A percentile compares a stretch with the other conserved stretches of the same genome.
phyloP scores from a whole-genome alignment of 2,329 filamentous ascomycete genomes.

The Zymoseptoria ardabiliae region DNA sequence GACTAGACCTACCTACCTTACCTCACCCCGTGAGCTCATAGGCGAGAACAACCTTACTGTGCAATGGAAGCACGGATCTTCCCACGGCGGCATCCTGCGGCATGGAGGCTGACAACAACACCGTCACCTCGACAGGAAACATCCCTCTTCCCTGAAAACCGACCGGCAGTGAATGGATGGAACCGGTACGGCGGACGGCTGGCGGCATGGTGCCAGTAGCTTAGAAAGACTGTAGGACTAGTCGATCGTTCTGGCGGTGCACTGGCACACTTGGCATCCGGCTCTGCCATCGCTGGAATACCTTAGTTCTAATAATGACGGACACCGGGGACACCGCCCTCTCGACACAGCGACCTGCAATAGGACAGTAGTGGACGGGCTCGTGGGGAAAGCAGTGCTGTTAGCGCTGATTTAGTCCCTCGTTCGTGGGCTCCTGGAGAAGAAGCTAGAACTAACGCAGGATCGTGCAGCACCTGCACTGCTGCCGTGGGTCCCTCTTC shows the following conservation, averaged over 20 bases:
- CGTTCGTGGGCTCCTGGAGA: neutral
- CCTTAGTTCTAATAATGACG: too few species aligned
- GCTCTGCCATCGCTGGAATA: neutral
- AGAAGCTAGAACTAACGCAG: neutral
- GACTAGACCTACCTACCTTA: neutral
- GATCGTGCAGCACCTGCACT: too few species aligned
- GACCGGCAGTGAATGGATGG: neutral
- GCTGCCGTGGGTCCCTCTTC: neutral
- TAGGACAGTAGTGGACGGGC: neutral
- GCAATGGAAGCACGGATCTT: neutral
- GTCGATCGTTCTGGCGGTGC: neutral
- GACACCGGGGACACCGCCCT: neutral
- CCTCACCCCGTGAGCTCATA: neutral
- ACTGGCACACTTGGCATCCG: neutral
- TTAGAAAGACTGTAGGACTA: neutral
- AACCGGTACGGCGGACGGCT: neutral
- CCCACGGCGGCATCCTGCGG: neutral
- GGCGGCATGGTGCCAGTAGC: neutral
- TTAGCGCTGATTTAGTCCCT: neutral
- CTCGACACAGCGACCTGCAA: neutral
- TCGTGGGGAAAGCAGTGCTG: neutral
- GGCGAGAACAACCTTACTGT: neutral
- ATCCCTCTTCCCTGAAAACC: neutral
- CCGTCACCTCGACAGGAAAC: neutral
- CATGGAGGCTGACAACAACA: neutral